Percentiles rank a stretch among this genome's conserved stretches.
These are phyloP conservation scores for Plenodomus tracheiphilus DNA, from an alignment of 2,329 filamentous ascomycete genomes.

Conservation along the genomic window DNA sequence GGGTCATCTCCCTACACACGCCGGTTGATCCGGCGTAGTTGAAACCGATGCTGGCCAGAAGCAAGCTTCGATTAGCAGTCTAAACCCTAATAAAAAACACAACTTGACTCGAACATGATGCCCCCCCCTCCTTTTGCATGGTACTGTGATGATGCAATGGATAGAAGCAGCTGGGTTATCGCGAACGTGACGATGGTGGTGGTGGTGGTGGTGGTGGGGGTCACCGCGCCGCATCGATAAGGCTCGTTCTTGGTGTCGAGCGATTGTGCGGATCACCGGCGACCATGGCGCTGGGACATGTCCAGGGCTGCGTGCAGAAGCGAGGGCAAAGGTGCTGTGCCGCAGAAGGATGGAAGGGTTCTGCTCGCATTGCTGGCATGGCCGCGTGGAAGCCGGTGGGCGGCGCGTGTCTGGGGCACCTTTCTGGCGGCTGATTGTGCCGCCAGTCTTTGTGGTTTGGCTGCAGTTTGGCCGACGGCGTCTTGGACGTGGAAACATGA, in stretches of 20 bases:
- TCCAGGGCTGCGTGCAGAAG: constrained; percentile 7
- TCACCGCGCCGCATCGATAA: background rate
- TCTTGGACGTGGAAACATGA: constrained; percentile 9
- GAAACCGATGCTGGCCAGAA: constrained; percentile 58
- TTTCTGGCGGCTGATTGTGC: background rate
- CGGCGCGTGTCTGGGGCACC: background rate
- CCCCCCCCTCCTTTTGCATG: background rate
- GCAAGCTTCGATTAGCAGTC: constrained; percentile 46
- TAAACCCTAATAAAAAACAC: constrained; percentile 46
- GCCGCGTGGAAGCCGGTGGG: constrained; percentile 8
- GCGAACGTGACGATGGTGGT: too few species aligned
- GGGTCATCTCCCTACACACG: constrained; percentile 60
- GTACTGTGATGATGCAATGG: background rate
- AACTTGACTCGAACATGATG: constrained; percentile 10
- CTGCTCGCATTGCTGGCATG: constrained; percentile 5
- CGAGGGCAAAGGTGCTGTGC: constrained; percentile 10
- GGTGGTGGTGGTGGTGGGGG: background rate
- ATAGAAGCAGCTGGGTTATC: background rate
- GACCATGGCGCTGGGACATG: constrained; percentile 6
- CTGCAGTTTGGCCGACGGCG: background rate
- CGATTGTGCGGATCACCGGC: background rate
- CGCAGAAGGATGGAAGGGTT: background rate
- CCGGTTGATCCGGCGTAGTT: constrained; percentile 36
- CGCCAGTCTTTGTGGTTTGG: constrained; percentile 6
- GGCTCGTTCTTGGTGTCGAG: background rate